Evolutionary conservation across 345 rosid genomes (phyloP).

Genomic region (Luvunga scandens): DNA sequence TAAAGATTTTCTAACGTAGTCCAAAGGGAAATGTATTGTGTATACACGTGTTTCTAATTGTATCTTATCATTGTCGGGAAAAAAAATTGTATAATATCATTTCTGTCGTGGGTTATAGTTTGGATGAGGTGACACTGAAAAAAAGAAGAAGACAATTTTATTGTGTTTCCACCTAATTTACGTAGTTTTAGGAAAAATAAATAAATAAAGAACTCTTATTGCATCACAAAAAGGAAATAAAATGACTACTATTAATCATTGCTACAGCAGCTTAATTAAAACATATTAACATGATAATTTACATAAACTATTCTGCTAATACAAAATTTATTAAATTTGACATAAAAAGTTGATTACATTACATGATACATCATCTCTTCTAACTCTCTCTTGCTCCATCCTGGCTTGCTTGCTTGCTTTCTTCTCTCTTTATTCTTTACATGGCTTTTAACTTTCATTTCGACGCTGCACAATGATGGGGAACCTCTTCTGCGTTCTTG

Average conservation of each 20-base stretch:
- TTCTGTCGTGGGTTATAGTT: background rate
- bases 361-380: slow-evolving; percentile 7
- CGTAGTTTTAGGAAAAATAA: background rate
- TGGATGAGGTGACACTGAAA: background rate
- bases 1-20: background rate
- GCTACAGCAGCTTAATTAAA: background rate
- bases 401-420: background rate
- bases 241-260: background rate
- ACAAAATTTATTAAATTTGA: slow-evolving; percentile 2
- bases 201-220: background rate
- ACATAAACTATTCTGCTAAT: slow-evolving; percentile 14
- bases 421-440: background rate
- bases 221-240: background rate
- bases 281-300: slow-evolving; percentile 13
- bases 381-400: background rate
- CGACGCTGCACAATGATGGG: slow-evolving; percentile 68
- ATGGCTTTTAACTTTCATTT: slow-evolving; percentile 9
- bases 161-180: too few species aligned
- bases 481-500: slow-evolving; percentile 85
- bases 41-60: background rate
- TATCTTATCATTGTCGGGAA: too few species aligned
- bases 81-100: background rate
- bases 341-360: background rate
- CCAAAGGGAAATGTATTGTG: background rate
- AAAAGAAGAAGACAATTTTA: too few species aligned